Conservation (phyloP, 352 stramenopile species). For the Pythium folliculosum region DNA sequence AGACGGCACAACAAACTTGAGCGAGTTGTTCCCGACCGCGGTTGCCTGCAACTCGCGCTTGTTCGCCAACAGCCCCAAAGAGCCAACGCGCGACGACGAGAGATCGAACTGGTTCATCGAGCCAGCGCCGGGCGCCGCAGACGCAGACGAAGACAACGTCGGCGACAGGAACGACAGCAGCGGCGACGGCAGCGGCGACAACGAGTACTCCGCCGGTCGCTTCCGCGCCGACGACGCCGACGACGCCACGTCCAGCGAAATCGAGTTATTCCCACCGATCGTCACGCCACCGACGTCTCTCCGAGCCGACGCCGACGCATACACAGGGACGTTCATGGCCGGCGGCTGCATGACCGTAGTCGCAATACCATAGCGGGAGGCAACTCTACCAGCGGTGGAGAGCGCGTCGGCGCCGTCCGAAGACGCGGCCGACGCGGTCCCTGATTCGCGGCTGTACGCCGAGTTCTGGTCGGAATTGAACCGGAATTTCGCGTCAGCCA, state of each 20-base stretch:
- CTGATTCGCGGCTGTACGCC: constrained; percentile 15
- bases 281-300: background rate
- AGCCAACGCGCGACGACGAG: constrained; percentile 2
- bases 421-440: constrained; percentile 5
- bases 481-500: constrained; percentile 13
- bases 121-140: background rate
- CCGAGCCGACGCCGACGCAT: background rate
- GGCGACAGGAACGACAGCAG: constrained; percentile 26
- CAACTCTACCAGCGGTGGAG: constrained; percentile 11
- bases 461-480: constrained; percentile 17
- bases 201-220: constrained; percentile 18
- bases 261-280: constrained; percentile 15
- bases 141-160: background rate
- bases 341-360: background rate
- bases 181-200: constrained; percentile 30
- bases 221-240: constrained; percentile 14
- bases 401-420: background rate
- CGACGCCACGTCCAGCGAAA: constrained; percentile 5
- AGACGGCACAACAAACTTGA: constrained; percentile 28
- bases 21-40: constrained; percentile 21
- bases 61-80: background rate
- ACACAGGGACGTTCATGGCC: background rate
- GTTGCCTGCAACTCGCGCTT: background rate
- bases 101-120: constrained; percentile 19
- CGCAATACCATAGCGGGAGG: background rate